Base-by-base conservation (phyloP, 495 filamentous ascomycete genomes). In the Sordaria brevicollis region DNA sequence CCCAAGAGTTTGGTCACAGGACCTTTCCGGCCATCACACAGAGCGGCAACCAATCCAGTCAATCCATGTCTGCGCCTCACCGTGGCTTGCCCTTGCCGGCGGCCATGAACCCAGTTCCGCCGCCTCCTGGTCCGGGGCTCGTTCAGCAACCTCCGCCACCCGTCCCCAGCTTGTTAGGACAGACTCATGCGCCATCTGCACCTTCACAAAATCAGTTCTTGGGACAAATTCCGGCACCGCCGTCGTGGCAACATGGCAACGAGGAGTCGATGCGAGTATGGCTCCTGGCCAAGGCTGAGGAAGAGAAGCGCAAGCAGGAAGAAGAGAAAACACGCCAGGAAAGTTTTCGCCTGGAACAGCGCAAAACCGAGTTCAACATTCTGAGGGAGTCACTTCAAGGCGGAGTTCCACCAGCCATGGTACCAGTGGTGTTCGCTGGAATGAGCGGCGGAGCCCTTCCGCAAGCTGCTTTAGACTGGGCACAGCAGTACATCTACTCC, bases 261-360 rank as follows among this genome's bases (percentile, higher is more conserved):
- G 93, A 97, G 72, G 90, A 94, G 37, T 86, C 90, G 25, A 91
- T 93, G 90, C 88, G 89, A 69, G 88, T 85, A 71, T 97, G 92
- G 93, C 83, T 97, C 3, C 77, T 86, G 65, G 91, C 93, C 15
- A 96, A 92, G 81, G 84, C 88, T 3, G 94, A 97, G 79, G 94
- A 97, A 78, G 91, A 97, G 78, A 93, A 87, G 82, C 87, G 90
- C 74, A 91, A 83, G 76, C 91, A 94, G 78, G 93, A 97, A 78
- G 92, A 95, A 78, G 91, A 97, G 79, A 92, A 86, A 83, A 96
- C 92, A 29, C 86, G 89, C 68, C 93, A 97, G 76, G 93, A 94
- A 77, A 82, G 83, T 29, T 81, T 90, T 35, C 86, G 88, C 57
- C 79, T 96, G 57, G 94, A 97, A 77, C 92, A 92, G 78, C 88